Percentiles rank a stretch among this genome's conserved stretches.
phyloP scores from a whole-genome alignment of 192 early-diverging fungal genomes.

The Mortierella claussenii region DNA sequence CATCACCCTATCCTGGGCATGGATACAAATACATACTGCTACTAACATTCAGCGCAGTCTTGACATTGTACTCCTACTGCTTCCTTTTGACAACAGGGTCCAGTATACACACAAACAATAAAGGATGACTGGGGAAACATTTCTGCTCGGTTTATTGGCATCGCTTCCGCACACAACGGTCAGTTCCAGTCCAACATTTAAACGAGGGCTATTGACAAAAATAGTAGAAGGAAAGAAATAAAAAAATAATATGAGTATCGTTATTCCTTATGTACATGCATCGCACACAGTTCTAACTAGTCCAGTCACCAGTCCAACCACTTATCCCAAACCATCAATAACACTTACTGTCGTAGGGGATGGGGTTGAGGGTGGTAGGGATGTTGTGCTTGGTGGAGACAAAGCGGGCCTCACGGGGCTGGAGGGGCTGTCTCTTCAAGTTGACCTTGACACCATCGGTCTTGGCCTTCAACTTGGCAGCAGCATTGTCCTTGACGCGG shows the following conservation, averaged over 20 bases:
- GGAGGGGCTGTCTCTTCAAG: conserved; percentile 91
- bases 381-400: conserved; percentile 89
- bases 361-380: conserved; percentile 93
- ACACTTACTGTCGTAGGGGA: conserved; percentile 86
- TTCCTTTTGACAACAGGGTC: neutral
- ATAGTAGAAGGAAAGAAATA: neutral
- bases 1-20: too few relatives aligned
- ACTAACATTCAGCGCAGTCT: neutral
- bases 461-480: conserved; percentile 85
- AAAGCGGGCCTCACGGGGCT: conserved; percentile 89
- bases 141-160: conserved; percentile 49
- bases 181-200: conserved; percentile 34
- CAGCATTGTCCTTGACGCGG: conserved; percentile 96
- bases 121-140: conserved; percentile 14
- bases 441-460: conserved; percentile 78
- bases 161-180: conserved; percentile 47
- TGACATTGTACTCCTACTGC: neutral
- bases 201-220: conserved; percentile 32
- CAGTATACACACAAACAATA: conserved; percentile 1
- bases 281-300: too few relatives aligned
- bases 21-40: too few relatives aligned
- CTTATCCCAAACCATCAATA: neutral
- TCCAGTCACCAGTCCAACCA: too few relatives aligned
- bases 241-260: too few relatives aligned
- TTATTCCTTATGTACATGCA: too few relatives aligned